Conservation (phyloP, 345 rosid species). For the Combretum micranthum region DNA sequence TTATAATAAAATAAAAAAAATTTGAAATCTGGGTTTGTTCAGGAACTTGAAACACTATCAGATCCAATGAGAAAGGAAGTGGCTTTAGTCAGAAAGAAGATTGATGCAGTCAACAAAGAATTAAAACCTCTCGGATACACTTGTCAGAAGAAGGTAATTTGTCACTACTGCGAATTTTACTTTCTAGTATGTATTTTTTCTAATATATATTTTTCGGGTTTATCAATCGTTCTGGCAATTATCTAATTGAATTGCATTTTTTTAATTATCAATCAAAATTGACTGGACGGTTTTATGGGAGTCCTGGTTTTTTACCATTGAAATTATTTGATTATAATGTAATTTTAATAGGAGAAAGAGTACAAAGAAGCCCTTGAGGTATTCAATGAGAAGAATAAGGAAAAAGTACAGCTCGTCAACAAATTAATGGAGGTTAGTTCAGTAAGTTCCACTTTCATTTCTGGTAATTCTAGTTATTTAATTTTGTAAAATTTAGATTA, state of each 20-base stretch:
- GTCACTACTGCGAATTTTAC: background rate
- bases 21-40: slow-evolving; percentile 4
- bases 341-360: slow-evolving; percentile 64
- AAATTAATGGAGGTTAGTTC: slow-evolving; percentile 49
- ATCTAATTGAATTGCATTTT: too few relatives aligned
- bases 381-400: slow-evolving; percentile 78
- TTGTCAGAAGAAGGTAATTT: slow-evolving; percentile 80
- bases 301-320: too few relatives aligned
- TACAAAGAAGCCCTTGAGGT: slow-evolving; percentile 58
- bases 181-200: too few relatives aligned
- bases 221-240: too few relatives aligned
- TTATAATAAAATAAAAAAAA: too few relatives aligned
- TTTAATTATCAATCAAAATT: too few relatives aligned
- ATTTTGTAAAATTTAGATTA: too few relatives aligned
- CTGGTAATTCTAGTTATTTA: too few relatives aligned
- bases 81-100: slow-evolving; percentile 70
- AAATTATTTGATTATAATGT: too few relatives aligned
- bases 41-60: slow-evolving; percentile 90
- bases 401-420: slow-evolving; percentile 40
- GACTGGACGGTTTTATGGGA: too few relatives aligned
- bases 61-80: slow-evolving; percentile 99
- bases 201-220: too few relatives aligned
- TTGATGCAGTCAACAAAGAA: slow-evolving; percentile 88
- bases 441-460: too few relatives aligned
- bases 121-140: slow-evolving; percentile 77